These are phyloP conservation scores for Strigomonas oncopelti DNA, from an alignment of 208 protist genomes.

Conservation along the genomic window DNA sequence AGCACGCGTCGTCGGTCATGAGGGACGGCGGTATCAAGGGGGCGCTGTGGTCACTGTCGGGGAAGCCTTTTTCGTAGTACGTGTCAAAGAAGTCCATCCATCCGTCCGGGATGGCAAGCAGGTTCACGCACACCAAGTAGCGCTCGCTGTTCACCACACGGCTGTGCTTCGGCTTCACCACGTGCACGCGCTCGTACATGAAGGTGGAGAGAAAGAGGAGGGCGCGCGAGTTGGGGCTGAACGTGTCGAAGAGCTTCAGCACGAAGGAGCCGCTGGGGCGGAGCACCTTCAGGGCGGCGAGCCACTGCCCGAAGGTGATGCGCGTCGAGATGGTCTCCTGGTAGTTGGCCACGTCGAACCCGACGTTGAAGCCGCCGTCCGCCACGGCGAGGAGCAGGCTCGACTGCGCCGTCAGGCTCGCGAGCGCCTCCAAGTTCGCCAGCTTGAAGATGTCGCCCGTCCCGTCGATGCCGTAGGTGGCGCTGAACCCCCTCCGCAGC, in stretches of 20 bases:
- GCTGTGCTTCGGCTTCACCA: conserved; percentile 89
- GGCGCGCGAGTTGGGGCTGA: conserved; percentile 70
- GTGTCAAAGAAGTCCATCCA: conserved; percentile 62
- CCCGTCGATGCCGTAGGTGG: conserved; percentile 80
- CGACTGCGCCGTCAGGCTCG: conserved; percentile 29
- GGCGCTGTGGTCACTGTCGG: conserved; percentile 55
- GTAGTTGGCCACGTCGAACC: conserved; percentile 65
- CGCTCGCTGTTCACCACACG: conserved; percentile 90
- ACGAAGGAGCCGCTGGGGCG: conserved; percentile 69
- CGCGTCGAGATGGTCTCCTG: conserved; percentile 88
- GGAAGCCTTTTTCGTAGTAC: conserved; percentile 58
- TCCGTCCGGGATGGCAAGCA: conserved; percentile 25
- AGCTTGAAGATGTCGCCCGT: conserved; percentile 80
- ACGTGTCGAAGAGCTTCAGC: conserved; percentile 90
- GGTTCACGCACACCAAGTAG: conserved; percentile 77
- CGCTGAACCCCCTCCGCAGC: conserved; percentile 40
- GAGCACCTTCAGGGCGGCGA: conserved; percentile 71
- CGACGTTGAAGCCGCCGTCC: conserved; percentile 85
- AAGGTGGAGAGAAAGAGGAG: conserved; percentile 81
- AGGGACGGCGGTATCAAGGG: conserved; percentile 49
- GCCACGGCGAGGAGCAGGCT: conserved; percentile 80
- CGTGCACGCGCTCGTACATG: conserved; percentile 75
- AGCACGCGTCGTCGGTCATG: conserved; percentile 43
- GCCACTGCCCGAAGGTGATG: conserved; percentile 84
- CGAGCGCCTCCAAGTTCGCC: conserved; percentile 76